phyloP scores from a whole-genome alignment of 2,329 filamentous ascomycete genomes.

The Exophiala phaeomuriformis region DNA sequence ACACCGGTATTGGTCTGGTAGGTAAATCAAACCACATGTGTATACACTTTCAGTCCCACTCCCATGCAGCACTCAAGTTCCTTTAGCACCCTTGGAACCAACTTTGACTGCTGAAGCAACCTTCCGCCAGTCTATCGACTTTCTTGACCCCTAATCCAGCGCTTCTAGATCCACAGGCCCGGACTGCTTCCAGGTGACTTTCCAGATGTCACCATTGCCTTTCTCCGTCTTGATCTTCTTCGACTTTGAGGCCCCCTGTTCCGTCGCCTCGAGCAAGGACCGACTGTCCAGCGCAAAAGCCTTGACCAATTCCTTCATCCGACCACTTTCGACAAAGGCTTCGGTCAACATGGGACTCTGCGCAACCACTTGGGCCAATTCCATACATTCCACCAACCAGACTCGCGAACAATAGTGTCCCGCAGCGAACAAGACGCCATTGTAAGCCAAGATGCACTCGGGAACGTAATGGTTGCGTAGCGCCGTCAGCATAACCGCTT shows the following conservation, averaged over 20 bases:
- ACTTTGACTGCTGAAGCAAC: neutral
- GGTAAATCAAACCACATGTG: no score
- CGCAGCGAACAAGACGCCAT: slow-evolving; percentile 71
- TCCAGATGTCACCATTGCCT: slow-evolving; percentile 21
- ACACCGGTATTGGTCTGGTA: no score
- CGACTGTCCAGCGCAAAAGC: slow-evolving; percentile 71
- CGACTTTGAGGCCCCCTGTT: slow-evolving; percentile 27
- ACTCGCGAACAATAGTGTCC: slow-evolving; percentile 68
- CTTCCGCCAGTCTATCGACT: neutral
- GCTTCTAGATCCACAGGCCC: slow-evolving; percentile 17
- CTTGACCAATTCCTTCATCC: slow-evolving; percentile 69
- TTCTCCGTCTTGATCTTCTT: slow-evolving; percentile 18
- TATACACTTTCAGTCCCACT: no score
- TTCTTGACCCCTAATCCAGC: slow-evolving; percentile 12
- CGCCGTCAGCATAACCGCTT: slow-evolving; percentile 53
- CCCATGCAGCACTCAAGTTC: no score
- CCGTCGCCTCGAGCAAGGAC: slow-evolving; percentile 52
- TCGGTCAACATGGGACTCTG: slow-evolving; percentile 59
- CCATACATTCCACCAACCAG: slow-evolving; percentile 75
- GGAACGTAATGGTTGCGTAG: slow-evolving; percentile 76
- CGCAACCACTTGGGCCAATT: slow-evolving; percentile 71
- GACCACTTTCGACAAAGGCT: slow-evolving; percentile 56
- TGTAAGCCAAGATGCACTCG: slow-evolving; percentile 75
- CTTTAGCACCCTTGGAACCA: neutral
- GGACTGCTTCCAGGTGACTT: slow-evolving; percentile 18